Conservation (phyloP, 2,329 filamentous ascomycete species). For the Colletotrichum sp. region DNA sequence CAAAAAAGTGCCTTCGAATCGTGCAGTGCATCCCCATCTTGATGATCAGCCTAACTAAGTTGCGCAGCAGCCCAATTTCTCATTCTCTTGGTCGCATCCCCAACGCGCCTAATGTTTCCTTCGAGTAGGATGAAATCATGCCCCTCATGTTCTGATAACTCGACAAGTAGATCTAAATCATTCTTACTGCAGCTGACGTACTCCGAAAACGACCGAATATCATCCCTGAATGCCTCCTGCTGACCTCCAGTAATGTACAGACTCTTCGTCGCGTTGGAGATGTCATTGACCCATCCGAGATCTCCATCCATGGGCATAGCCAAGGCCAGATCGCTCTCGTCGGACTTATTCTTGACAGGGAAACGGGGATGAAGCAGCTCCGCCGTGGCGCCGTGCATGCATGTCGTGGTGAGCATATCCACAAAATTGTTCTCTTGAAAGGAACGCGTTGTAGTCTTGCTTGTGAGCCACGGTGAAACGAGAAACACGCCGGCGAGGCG, state of each 20-base stretch:
- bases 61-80: conserved; percentile 29
- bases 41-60: not conserved
- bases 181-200: conserved; percentile 22
- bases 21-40: not conserved
- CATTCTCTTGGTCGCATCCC: conserved; percentile 34
- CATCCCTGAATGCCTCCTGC: conserved; percentile 34
- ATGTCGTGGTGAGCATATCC: conserved; percentile 35
- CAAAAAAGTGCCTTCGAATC: not conserved
- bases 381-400: not conserved
- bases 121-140: conserved; percentile 39
- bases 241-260: conserved; percentile 37
- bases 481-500: conserved; percentile 34
- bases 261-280: conserved; percentile 22
- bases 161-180: conserved; percentile 31
- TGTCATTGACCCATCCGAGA: conserved; percentile 30
- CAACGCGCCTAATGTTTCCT: conserved; percentile 24
- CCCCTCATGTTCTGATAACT: conserved; percentile 31
- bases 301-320: conserved; percentile 32
- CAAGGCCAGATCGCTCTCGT: conserved; percentile 27
- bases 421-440: conserved; percentile 30
- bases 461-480: conserved; percentile 37
- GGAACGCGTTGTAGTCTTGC: conserved; percentile 22
- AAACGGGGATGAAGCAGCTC: conserved; percentile 1
- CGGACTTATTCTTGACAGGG: conserved; percentile 10
- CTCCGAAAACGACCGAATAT: conserved; percentile 29